Conservation (phyloP, 108 stramenopile genomes). For the Discostella pseudostelligera region DNA sequence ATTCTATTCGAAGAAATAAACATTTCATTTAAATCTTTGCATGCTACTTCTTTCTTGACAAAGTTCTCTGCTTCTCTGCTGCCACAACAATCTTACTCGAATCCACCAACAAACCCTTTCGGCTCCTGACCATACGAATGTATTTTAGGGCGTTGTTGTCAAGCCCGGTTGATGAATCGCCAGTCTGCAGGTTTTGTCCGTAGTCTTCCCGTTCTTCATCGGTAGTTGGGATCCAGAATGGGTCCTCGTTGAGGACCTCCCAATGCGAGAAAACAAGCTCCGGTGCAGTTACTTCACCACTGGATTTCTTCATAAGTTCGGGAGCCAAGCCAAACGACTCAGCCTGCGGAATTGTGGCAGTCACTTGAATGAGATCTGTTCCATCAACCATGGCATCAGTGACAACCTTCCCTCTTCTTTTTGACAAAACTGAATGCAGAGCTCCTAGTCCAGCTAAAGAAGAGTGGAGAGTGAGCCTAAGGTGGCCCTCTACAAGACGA, state of each 20-base stretch:
- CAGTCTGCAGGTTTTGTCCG: slow-evolving; percentile 73
- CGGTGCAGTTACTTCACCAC: slow-evolving; percentile 89
- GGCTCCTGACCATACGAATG: slow-evolving; percentile 80
- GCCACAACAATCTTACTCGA: slow-evolving; percentile 82
- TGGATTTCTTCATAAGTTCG: slow-evolving; percentile 78
- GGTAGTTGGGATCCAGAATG: slow-evolving; percentile 92
- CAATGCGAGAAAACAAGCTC: slow-evolving; percentile 86
- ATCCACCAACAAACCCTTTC: slow-evolving; percentile 86
- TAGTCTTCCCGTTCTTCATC: slow-evolving; percentile 91
- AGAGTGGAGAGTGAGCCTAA: slow-evolving; percentile 80
- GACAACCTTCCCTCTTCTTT: slow-evolving; percentile 81
- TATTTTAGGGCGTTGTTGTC: slow-evolving; percentile 81
- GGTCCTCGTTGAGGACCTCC: slow-evolving; percentile 83
- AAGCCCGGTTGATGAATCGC: slow-evolving; percentile 82
- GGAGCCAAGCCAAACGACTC: slow-evolving; percentile 86
- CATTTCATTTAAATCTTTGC: too few relatives aligned
- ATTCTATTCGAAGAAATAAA: too few relatives aligned
- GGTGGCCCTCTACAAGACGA: slow-evolving; percentile 80
- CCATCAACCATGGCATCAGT: slow-evolving; percentile 92
- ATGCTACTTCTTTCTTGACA: slow-evolving; percentile 75
- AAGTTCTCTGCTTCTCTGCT: slow-evolving; percentile 91
- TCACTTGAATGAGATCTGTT: slow-evolving; percentile 79
- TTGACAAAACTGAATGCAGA: slow-evolving; percentile 80
- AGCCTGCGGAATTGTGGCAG: slow-evolving; percentile 79
- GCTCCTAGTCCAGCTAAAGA: slow-evolving; percentile 75